Evolutionary conservation across 306 rosid genomes (phyloP), one percentile per base, ranked within the genome.

Genomic region (Cyclanthera cordifolia): DNA sequence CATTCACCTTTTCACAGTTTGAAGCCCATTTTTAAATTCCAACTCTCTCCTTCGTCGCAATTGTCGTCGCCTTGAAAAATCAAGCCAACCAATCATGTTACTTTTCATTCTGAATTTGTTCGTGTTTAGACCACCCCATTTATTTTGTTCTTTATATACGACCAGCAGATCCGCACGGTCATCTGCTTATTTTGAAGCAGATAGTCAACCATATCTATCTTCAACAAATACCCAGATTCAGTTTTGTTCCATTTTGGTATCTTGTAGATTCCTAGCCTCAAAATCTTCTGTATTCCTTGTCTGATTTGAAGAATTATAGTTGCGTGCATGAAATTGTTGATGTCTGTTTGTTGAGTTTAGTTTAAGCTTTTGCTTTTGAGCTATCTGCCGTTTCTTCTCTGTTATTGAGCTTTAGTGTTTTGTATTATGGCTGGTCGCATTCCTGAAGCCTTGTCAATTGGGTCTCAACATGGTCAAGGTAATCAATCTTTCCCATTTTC

Each of bases 381-480:
- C 21, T 49, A 16, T 49, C 4, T 17, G 2, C 15, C 28, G 6
- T 17, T 30, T 59, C 25, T 30, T 63, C 30, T 63, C 17, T 39
- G 69, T 23, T 63, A 9, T n/a, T 60, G 24, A 34, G 48, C 28
- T 60, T 17, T 34, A 34, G 5, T 34, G 25, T 51, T 19, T 14
- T 34, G n/a, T 53, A 11, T 39, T 43, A 64, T 64, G 70, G 70
- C 70, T 64, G 13, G 52, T 64, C 11, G 34, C 2, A 13, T 73
- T 41, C 73, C 73, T 23, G 89, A 85, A 74, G 67, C 74, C 4
- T 74, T 79, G 8, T 85, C 96, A 16, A 78, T 89, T 54, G 83
- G 78, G 69, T 86, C 97, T 2, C 59, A 65, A 23, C 96, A 88
- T 74, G 86, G 85, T 19, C 96, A 82, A 70, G 81, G 77, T 41